Conservation (phyloP, 768 basidiomycete species). For the Kwoniella dejecticola region DNA sequence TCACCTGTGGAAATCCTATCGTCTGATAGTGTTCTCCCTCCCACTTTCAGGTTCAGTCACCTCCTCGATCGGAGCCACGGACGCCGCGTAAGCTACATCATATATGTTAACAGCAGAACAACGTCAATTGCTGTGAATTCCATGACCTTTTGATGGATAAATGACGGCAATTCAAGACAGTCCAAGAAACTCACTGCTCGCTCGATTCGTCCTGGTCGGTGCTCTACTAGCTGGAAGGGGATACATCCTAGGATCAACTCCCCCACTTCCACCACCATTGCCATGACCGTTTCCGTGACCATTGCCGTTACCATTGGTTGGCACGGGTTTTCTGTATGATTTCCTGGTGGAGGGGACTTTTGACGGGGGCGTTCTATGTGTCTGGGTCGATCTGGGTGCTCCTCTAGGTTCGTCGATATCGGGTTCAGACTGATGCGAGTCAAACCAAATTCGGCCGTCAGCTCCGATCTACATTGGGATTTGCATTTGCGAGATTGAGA, state of each 20-base stretch:
- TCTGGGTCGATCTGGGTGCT: not conserved
- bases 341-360: constrained; percentile 1
- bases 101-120: not conserved
- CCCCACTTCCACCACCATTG: constrained; percentile 8
- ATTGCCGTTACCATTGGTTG: not conserved
- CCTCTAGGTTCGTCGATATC: constrained; percentile 20
- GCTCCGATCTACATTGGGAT: not conserved
- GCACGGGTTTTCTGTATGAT: constrained; percentile 9
- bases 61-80: constrained; percentile 47
- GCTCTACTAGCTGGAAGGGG: constrained; percentile 39
- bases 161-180: too few relatives aligned
- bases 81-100: constrained; percentile 39
- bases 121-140: too few relatives aligned
- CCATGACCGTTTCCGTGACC: not conserved
- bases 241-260: constrained; percentile 17
- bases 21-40: constrained; percentile 6
- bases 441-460: not conserved
- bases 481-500: too few relatives aligned
- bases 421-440: constrained; percentile 10
- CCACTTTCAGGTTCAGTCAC: constrained; percentile 40
- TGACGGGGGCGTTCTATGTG: not conserved
- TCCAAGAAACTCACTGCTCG: constrained; percentile 7
- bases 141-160: too few relatives aligned
- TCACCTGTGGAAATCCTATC: not conserved
- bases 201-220: constrained; percentile 16